Percentiles rank a stretch among this genome's conserved stretches.
phyloP scores from a whole-genome alignment of 2,329 filamentous ascomycete genomes.

The Fusarium nanum region DNA sequence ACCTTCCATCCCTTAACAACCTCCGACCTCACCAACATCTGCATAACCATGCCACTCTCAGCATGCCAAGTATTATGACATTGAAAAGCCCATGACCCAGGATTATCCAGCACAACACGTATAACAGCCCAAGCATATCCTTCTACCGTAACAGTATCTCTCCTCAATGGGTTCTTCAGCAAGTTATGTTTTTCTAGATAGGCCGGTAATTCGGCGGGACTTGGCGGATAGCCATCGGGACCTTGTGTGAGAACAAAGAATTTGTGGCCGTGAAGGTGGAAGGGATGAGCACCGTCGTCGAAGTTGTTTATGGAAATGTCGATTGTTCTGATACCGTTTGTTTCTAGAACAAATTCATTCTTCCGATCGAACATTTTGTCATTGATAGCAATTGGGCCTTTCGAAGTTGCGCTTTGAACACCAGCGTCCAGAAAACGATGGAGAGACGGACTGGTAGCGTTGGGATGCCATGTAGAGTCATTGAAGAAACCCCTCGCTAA shows the following conservation, averaged over 20 bases:
- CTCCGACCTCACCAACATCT: slow-evolving; percentile 57
- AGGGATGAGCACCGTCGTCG: slow-evolving; percentile 60
- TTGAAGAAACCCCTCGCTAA: slow-evolving; percentile 68
- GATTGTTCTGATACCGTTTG: slow-evolving; percentile 63
- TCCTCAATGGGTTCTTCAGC: slow-evolving; percentile 50
- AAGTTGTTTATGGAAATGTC: slow-evolving; percentile 70
- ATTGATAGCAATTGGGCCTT: slow-evolving; percentile 44
- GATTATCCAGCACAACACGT: slow-evolving; percentile 67
- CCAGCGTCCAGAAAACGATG: slow-evolving; percentile 50
- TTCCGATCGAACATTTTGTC: slow-evolving; percentile 45
- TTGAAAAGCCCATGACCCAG: slow-evolving; percentile 68
- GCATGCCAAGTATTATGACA: slow-evolving; percentile 70
- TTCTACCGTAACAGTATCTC: slow-evolving; percentile 63
- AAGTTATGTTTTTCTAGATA: slow-evolving; percentile 44
- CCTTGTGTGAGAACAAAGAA: slow-evolving; percentile 61
- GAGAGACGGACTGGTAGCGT: slow-evolving; percentile 51
- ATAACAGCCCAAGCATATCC: slow-evolving; percentile 67
- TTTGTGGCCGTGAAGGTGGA: slow-evolving; percentile 70
- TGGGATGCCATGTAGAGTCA: slow-evolving; percentile 59
- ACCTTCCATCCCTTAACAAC: slow-evolving; percentile 46
- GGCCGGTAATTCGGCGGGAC: slow-evolving; percentile 34
- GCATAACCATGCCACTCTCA: slow-evolving; percentile 69
- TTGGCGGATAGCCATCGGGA: slow-evolving; percentile 51
- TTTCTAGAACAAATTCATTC: slow-evolving; percentile 60
- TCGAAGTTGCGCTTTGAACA: too few species aligned